Base-by-base conservation (phyloP, 257 asterid species). In the Petrea volubilis region DNA sequence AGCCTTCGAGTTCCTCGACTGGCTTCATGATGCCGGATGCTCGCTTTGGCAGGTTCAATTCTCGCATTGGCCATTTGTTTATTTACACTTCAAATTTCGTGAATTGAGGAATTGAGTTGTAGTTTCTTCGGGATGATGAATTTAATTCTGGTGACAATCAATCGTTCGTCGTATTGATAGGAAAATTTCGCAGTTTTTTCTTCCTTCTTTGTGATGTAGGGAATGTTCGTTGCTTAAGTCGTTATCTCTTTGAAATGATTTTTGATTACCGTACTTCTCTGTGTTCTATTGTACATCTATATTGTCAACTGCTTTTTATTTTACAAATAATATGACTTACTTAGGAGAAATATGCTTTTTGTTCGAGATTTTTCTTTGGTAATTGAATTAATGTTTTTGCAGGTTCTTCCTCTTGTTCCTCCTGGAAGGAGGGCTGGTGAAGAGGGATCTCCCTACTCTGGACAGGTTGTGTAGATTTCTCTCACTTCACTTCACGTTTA, bases 321-420 rank as follows among this genome's bases (percentile, higher is more conserved):
- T 43, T 44, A 18, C 43, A 13, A 20, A 38, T 63, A 51, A 53
- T 66, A 11, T 43, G 31, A 49, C 31, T 62, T 41, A 38, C 60
- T 24, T 23, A 20, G 60, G 46, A 27, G 46, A 44, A 10, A 55
- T 28, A 34, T 15, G 12, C 4, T 3, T 23, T 65, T 13, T 7
- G 24, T 8, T 36, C 3, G 14, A 18, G 3, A 1, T 31, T 31
- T 4, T 27, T 1, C n/a, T 64, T 51, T 50, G 44, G 51, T 34
- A 31, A 41, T 28, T 61, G 14, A 20, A 50, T 60, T 65, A 58
- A 20, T 57, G 20, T 28, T 75, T 51, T 55, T 73, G 76, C 89
- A 94, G 99, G 99, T 95, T 81, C 98, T 95, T 81, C 99, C 99
- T 71, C 96, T 95, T 59, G 99, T 95, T 74, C 99, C 99, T 0